Evolutionary conservation across 495 filamentous ascomycete species (phyloP).

Genomic region (Cercophora samala): DNA sequence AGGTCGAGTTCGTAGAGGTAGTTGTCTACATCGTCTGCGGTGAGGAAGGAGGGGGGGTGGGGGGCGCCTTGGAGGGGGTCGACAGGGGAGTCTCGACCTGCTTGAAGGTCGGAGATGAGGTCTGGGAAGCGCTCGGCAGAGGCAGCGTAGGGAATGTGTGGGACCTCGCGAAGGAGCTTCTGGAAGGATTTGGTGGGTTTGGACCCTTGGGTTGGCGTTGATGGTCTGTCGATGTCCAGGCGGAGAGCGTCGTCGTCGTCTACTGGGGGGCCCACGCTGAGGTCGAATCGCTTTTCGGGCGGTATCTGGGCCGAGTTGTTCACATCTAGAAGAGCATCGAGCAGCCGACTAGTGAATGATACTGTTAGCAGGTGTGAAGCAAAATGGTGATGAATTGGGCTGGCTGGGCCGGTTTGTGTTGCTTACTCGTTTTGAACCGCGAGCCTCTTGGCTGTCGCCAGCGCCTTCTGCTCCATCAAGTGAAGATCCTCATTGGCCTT

Average conservation of each 20-base stretch:
- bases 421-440: constrained; percentile 76
- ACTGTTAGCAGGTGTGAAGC: constrained; percentile 1
- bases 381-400: background rate
- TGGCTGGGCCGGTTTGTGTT: background rate
- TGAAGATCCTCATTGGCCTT: constrained; percentile 73
- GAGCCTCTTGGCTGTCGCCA: constrained; percentile 70
- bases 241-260: constrained; percentile 30
- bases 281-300: constrained; percentile 63
- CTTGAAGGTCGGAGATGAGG: constrained; percentile 42
- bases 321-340: constrained; percentile 82
- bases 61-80: constrained; percentile 37
- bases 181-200: constrained; percentile 38
- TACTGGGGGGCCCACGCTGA: constrained; percentile 61
- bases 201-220: constrained; percentile 26
- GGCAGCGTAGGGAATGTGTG: constrained; percentile 39
- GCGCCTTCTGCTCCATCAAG: constrained; percentile 71
- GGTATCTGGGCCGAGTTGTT: constrained; percentile 76
- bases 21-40: constrained; percentile 75
- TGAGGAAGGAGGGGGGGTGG: constrained; percentile 58
- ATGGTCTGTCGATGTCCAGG: constrained; percentile 34
- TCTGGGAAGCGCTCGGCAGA: constrained; percentile 39
- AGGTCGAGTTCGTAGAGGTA: constrained; percentile 70
- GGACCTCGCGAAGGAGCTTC: constrained; percentile 40
- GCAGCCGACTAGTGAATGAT: constrained; percentile 55
- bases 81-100: constrained; percentile 33